Evolutionary conservation across 495 filamentous ascomycete species (phyloP).

Genomic region (Letharia lupina): DNA sequence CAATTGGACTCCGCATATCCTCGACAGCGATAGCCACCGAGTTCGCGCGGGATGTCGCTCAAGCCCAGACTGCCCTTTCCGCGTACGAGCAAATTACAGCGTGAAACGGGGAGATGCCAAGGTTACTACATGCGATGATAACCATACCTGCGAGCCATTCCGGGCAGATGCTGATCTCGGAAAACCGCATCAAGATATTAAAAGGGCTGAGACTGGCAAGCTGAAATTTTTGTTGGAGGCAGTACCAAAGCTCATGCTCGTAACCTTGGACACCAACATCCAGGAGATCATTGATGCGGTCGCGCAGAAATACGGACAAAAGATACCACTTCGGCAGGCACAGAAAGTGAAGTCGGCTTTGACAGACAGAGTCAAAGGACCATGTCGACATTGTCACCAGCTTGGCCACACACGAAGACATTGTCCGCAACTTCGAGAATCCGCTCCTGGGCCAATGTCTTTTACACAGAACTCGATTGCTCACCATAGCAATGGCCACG

Average conservation of each 20-base stretch:
- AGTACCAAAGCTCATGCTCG: slow-evolving; percentile 23
- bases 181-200: slow-evolving; percentile 25
- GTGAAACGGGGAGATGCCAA: slow-evolving; percentile 29
- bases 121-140: slow-evolving; percentile 33
- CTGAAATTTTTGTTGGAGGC: slow-evolving; percentile 26
- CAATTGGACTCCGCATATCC: slow-evolving; percentile 36
- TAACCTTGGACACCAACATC: slow-evolving; percentile 22
- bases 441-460: slow-evolving; percentile 13
- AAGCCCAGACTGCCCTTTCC: slow-evolving; percentile 32
- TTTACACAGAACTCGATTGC: slow-evolving; percentile 29
- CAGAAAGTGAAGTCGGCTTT: slow-evolving; percentile 26
- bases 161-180: slow-evolving; percentile 11
- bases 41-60: slow-evolving; percentile 35
- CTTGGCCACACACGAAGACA: slow-evolving; percentile 23
- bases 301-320: slow-evolving; percentile 24
- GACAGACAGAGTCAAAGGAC: slow-evolving; percentile 22
- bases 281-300: slow-evolving; percentile 24
- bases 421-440: slow-evolving; percentile 22
- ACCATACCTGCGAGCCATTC: slow-evolving; percentile 30
- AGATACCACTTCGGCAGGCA: slow-evolving; percentile 24
- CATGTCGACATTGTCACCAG: slow-evolving; percentile 25
- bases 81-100: slow-evolving; percentile 35
- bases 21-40: slow-evolving; percentile 34
- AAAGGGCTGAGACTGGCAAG: slow-evolving; percentile 26
- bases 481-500: slow-evolving; percentile 4